A percentile compares a stretch with the other conserved stretches of the same genome.
These are phyloP conservation scores for Rugonectria rugulosa DNA, from an alignment of 2,329 filamentous ascomycete genomes.

Conservation along the genomic window DNA sequence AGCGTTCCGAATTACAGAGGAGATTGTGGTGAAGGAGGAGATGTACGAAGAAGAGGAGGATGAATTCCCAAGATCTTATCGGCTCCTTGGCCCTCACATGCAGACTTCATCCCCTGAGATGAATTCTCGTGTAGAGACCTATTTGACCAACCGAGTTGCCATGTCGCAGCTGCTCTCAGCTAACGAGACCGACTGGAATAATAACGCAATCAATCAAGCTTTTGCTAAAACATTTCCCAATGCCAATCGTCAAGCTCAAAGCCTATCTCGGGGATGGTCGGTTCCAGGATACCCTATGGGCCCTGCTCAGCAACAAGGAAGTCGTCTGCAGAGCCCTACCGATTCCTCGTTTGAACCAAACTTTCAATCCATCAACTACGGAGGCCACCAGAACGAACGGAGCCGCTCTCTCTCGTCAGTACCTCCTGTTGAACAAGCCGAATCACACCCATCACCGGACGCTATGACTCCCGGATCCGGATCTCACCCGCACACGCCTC, in stretches of 20 bases:
- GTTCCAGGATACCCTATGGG: conserved; percentile 24
- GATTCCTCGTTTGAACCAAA: conserved; percentile 29
- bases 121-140: conserved; percentile 65
- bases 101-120: conserved; percentile 67
- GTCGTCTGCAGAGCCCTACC: conserved; percentile 23
- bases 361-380: conserved; percentile 38
- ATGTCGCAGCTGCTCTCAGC: conserved; percentile 51
- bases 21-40: conserved; percentile 88
- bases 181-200: conserved; percentile 49
- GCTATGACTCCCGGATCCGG: conserved; percentile 39
- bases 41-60: conserved; percentile 98
- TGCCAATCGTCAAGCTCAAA: conserved; percentile 39
- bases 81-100: conserved; percentile 68
- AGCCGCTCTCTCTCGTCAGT: conserved; percentile 29
- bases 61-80: conserved; percentile 73
- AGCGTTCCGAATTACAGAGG: conserved; percentile 79
- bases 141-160: conserved; percentile 51
- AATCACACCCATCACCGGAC: conserved; percentile 34
- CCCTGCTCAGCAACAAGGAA: conserved; percentile 4
- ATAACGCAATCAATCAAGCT: conserved; percentile 55
- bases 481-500: conserved; percentile 33
- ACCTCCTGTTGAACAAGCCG: conserved; percentile 27
- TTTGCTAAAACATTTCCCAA: conserved; percentile 58
- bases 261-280: conserved; percentile 34
- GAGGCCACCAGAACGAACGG: conserved; percentile 19